Evolutionary conservation across 1,284 basidiomycete genomes (phyloP).

Genomic region (Cronartium quercuum): DNA sequence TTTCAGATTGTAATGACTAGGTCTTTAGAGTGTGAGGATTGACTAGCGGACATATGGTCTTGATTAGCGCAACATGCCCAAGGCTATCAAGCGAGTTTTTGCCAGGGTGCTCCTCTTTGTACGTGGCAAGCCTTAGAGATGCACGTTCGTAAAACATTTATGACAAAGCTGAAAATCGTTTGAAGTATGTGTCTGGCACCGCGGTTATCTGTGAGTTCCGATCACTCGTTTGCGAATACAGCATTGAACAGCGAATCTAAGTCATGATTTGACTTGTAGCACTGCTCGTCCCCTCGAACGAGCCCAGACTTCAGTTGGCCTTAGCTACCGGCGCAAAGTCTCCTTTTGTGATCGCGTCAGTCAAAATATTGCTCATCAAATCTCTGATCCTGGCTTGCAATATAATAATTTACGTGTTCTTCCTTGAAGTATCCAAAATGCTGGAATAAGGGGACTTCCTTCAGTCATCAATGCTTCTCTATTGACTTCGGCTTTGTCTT

Average conservation of each 20-base stretch:
- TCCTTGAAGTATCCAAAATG: slow-evolving; percentile 24
- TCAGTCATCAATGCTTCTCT: slow-evolving; percentile 30
- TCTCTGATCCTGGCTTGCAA: not conserved
- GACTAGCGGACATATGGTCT: not conserved
- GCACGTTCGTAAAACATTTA: slow-evolving; percentile 44
- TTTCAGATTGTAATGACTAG: not conserved
- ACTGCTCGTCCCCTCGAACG: slow-evolving; percentile 67
- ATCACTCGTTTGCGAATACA: not conserved
- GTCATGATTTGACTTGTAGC: slow-evolving; percentile 53
- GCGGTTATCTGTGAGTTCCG: slow-evolving; percentile 24
- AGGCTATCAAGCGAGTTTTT: slow-evolving; percentile 57
- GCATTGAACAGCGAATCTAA: not conserved
- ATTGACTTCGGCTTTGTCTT: slow-evolving; percentile 29
- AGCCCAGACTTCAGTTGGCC: slow-evolving; percentile 57
- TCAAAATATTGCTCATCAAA: not conserved
- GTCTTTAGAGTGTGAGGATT: not conserved
- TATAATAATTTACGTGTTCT: not conserved
- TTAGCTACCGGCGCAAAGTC: slow-evolving; percentile 63
- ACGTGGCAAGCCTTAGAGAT: not conserved
- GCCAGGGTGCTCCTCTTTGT: slow-evolving; percentile 58
- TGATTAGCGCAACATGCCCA: slow-evolving; percentile 43
- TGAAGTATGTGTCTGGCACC: slow-evolving; percentile 29
- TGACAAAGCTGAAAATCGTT: slow-evolving; percentile 45
- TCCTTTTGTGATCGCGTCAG: slow-evolving; percentile 64
- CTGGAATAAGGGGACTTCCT: slow-evolving; percentile 37